Evolutionary conservation across 495 filamentous ascomycete genomes (phyloP).

Genomic region (Aspergillus coremiiformis): DNA sequence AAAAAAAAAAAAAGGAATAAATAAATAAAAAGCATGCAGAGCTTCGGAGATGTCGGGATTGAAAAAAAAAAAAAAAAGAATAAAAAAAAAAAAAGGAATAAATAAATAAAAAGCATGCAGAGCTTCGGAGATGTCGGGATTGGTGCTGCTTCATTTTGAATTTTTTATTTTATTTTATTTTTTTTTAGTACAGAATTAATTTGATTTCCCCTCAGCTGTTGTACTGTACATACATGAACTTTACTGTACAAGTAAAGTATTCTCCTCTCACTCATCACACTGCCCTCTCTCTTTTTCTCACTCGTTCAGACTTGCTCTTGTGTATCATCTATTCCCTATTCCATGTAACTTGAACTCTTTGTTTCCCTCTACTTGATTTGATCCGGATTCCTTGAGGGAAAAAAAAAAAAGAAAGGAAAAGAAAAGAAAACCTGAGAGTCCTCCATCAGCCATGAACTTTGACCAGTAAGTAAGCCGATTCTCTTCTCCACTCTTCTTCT

Average conservation of each 20-base stretch:
- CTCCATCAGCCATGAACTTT: conserved; percentile 17
- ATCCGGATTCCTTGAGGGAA: background rate
- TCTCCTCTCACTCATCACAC: conserved; percentile 2
- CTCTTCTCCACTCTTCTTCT: conserved; percentile 12
- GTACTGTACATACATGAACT: background rate
- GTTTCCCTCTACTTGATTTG: background rate
- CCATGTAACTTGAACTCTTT: conserved; percentile 4
- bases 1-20: too few species aligned
- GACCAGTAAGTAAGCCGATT: conserved; percentile 21
- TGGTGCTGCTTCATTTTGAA: conserved; percentile 11
- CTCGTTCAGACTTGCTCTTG: background rate
- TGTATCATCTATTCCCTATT: conserved; percentile 1
- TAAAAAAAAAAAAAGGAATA: too few species aligned
- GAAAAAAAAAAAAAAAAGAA: conserved; percentile 13
- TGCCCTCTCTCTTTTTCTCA: conserved; percentile 14
- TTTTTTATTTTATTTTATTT: background rate
- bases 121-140: conserved; percentile 12
- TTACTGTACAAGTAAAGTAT: conserved; percentile 1
- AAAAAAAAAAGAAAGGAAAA: too few species aligned
- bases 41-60: conserved; percentile 13
- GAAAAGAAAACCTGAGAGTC: too few species aligned
- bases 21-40: conserved; percentile 12
- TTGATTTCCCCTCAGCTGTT: conserved; percentile 22
- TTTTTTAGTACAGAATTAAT: background rate
- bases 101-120: conserved; percentile 13